These are phyloP conservation scores for Melaleuca quinquenervia DNA, from an alignment of 345 rosid genomes.

Conservation along the genomic window DNA sequence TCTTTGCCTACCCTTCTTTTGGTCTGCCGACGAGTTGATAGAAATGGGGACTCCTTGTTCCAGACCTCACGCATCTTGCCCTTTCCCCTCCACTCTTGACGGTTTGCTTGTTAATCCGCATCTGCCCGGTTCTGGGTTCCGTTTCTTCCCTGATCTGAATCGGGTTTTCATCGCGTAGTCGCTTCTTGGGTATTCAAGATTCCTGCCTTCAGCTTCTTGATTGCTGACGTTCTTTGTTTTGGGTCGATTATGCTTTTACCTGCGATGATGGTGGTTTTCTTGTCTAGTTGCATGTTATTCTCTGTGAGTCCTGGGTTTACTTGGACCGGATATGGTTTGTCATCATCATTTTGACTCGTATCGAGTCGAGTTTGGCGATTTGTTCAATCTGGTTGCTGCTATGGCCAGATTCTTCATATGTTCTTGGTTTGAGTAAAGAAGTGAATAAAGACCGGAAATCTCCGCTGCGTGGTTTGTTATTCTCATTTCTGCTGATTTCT, in stretches of 20 bases:
- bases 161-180: not conserved
- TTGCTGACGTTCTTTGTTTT: not conserved
- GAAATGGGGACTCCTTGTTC: not conserved
- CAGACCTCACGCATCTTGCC: slow-evolving; percentile 1
- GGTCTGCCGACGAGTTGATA: slow-evolving; percentile 2
- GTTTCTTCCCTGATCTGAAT: slow-evolving; percentile 15
- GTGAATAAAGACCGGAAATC: not conserved
- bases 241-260: not conserved
- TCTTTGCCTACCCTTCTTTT: not conserved
- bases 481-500: not conserved
- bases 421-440: not conserved
- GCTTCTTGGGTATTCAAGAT: slow-evolving; percentile 16
- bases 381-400: not conserved
- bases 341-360: not conserved
- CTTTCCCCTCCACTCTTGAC: not conserved
- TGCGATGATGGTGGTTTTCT: not conserved
- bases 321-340: not conserved
- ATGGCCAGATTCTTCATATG: not conserved
- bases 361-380: not conserved
- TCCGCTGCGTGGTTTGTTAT: not conserved
- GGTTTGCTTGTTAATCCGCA: not conserved
- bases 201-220: not conserved
- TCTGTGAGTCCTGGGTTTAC: not conserved
- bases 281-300: not conserved
- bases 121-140: not conserved